Evolutionary conservation across 495 filamentous ascomycete genomes (phyloP).

Genomic region (Penicillium parvum): DNA sequence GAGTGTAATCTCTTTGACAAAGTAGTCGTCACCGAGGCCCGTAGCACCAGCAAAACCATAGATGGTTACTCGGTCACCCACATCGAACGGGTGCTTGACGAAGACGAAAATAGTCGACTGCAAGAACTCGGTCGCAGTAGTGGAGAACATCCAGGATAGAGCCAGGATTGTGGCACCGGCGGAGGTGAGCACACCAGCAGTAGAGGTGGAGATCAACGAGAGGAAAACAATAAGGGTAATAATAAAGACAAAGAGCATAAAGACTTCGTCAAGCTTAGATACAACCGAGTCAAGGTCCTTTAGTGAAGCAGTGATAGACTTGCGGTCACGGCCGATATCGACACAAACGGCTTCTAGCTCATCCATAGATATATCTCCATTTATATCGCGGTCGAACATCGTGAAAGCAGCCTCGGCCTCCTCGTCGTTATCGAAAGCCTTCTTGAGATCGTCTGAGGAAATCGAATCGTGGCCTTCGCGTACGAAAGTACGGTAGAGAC

Average conservation of each 20-base stretch:
- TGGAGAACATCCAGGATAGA: slow-evolving; percentile 86
- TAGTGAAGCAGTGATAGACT: slow-evolving; percentile 87
- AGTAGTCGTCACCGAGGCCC: slow-evolving; percentile 84
- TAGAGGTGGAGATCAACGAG: slow-evolving; percentile 82
- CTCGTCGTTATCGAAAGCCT: slow-evolving; percentile 75
- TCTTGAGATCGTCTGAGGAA: slow-evolving; percentile 66
- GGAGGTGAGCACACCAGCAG: slow-evolving; percentile 78
- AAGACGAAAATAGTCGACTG: slow-evolving; percentile 93
- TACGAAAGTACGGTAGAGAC: slow-evolving; percentile 86
- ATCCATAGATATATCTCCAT: slow-evolving; percentile 94
- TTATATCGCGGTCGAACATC: slow-evolving; percentile 96
- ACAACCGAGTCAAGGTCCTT: slow-evolving; percentile 96
- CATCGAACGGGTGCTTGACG: slow-evolving; percentile 97
- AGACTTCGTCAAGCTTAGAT: slow-evolving; percentile 78
- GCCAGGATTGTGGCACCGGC: slow-evolving; percentile 79
- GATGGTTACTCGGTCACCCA: slow-evolving; percentile 87
- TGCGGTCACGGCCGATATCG: slow-evolving; percentile 91
- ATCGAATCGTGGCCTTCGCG: slow-evolving; percentile 70
- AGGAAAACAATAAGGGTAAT: slow-evolving; percentile 81
- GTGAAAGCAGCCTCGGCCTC: slow-evolving; percentile 88
- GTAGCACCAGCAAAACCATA: slow-evolving; percentile 82
- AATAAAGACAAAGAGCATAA: slow-evolving; percentile 78
- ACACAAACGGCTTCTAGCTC: slow-evolving; percentile 91
- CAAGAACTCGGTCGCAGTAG: slow-evolving; percentile 90
- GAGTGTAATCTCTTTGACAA: slow-evolving; percentile 88